Conservation (phyloP, 176 grass and related monocot genomes). For the Dendrocalamus sinicus region DNA sequence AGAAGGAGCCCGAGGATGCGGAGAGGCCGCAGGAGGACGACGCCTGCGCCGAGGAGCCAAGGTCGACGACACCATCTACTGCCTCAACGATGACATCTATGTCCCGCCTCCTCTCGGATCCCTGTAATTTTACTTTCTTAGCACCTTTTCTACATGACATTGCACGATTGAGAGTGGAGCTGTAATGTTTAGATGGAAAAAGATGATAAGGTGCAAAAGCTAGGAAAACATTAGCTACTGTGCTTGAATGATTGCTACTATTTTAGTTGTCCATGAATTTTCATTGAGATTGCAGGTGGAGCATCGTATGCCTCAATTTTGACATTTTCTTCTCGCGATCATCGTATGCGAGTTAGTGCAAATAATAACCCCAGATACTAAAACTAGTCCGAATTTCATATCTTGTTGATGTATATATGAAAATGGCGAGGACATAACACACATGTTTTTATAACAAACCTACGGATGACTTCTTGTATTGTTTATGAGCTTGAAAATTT, state of each 20-base stretch:
- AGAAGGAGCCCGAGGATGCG: no score
- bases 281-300: background rate
- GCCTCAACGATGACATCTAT: no score
- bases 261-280: background rate
- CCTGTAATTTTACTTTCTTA: no score
- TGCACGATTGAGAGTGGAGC: background rate
- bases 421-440: background rate
- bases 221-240: background rate
- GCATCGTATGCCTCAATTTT: background rate
- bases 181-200: background rate
- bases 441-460: background rate
- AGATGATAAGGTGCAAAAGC: background rate
- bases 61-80: no score
- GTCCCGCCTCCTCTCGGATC: no score
- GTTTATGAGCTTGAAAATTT: constrained; percentile 23
- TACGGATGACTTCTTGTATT: constrained; percentile 11
- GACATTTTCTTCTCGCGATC: no score
- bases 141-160: no score
- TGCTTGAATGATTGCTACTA: background rate
- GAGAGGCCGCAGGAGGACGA: no score
- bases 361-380: background rate
- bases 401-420: background rate
- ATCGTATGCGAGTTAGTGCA: background rate
- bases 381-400: background rate
- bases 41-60: no score